Conservation (phyloP, 805 yeast species). For the Zygoascus tannicola region DNA sequence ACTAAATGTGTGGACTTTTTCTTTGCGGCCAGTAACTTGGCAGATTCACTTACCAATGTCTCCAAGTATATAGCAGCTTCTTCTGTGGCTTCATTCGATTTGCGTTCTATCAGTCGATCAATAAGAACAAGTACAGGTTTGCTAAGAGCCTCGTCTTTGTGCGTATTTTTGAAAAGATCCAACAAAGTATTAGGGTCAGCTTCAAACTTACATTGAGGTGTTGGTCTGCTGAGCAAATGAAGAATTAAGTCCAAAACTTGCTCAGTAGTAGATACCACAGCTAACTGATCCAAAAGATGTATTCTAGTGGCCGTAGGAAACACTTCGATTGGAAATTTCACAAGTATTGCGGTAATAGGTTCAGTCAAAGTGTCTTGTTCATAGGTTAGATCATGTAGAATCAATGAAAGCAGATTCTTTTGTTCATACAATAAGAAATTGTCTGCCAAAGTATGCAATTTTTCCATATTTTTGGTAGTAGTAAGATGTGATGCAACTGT, state of each 20-base stretch:
- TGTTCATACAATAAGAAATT: constrained; percentile 13
- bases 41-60: too few relatives aligned
- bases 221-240: neutral
- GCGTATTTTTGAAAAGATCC: neutral
- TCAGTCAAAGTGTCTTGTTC: neutral
- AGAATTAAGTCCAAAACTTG: neutral
- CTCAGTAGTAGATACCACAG: neutral
- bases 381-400: neutral
- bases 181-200: neutral
- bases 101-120: too few relatives aligned
- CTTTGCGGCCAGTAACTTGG: too few relatives aligned
- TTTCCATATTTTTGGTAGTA: constrained; percentile 1
- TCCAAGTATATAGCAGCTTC: too few relatives aligned
- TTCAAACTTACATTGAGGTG: neutral
- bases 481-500: too few relatives aligned
- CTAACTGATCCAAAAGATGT: neutral
- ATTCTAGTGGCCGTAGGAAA: constrained; percentile 3
- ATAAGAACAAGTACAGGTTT: too few relatives aligned
- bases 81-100: too few relatives aligned
- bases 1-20: too few relatives aligned
- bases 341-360: constrained; percentile 1
- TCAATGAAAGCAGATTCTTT: neutral
- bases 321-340: constrained; percentile 8
- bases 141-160: too few relatives aligned
- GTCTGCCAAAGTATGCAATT: constrained; percentile 1